Conservation (phyloP, 2,329 filamentous ascomycete genomes). For the Gremmenia infestans region DNA sequence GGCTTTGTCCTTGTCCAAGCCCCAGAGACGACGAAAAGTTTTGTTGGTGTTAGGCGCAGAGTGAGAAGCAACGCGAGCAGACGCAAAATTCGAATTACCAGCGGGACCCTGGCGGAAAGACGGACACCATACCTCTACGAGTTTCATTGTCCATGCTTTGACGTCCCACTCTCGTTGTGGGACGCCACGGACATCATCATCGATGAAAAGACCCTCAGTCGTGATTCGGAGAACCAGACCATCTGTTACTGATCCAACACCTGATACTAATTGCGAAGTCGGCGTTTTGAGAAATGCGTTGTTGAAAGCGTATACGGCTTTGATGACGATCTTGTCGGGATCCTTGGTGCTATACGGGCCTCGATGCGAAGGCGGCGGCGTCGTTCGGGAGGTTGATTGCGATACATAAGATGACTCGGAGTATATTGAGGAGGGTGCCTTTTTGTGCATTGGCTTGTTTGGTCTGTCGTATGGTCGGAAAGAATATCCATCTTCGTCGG, state of each 20-base stretch:
- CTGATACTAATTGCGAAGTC: conserved; percentile 81
- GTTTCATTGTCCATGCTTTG: conserved; percentile 95
- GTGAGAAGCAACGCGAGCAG: conserved; percentile 36
- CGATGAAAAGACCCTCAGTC: conserved; percentile 92
- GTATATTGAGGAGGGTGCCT: conserved; percentile 64
- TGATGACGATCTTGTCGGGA: conserved; percentile 93
- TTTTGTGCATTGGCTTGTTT: conserved; percentile 50
- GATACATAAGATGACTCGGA: conserved; percentile 89
- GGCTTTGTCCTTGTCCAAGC: conserved; percentile 36
- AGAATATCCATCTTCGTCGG: conserved; percentile 61
- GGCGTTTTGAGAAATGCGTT: conserved; percentile 86
- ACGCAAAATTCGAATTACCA: conserved; percentile 31
- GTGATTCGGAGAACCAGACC: conserved; percentile 88
- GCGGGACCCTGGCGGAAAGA: conserved; percentile 44
- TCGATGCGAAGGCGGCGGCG: conserved; percentile 73
- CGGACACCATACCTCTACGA: conserved; percentile 82
- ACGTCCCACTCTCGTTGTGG: conserved; percentile 98
- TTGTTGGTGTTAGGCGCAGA: conserved; percentile 20
- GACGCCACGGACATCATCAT: conserved; percentile 86
- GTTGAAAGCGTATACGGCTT: conserved; percentile 88
- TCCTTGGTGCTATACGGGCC: conserved; percentile 82
- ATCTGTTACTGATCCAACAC: conserved; percentile 81
- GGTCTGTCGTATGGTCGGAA: conserved; percentile 74
- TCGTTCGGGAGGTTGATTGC: conserved; percentile 76
- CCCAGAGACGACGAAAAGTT: conserved; percentile 31